Conservation (phyloP, 2,329 filamentous ascomycete genomes). For the Aureobasidium lini region DNA sequence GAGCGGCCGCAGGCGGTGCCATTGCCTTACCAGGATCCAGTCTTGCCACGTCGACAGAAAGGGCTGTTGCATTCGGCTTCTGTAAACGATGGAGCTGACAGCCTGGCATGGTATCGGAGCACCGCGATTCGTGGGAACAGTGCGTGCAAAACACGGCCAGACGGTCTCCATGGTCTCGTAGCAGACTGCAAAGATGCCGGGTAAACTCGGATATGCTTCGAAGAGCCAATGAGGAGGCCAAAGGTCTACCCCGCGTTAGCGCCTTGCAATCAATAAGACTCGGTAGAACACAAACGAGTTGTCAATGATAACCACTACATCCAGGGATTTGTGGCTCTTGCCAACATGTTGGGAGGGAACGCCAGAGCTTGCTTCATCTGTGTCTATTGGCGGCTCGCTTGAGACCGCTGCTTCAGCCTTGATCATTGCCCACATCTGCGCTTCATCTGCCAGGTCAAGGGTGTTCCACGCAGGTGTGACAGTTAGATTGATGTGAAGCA, state of each 20-base stretch:
- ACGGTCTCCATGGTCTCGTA: not conserved
- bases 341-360: not conserved
- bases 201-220: not conserved
- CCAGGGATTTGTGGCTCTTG: conserved; percentile 17
- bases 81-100: conserved; percentile 8
- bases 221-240: not conserved
- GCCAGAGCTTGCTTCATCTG: not conserved
- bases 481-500: not conserved
- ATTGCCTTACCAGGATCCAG: not conserved
- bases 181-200: conserved; percentile 6
- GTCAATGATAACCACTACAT: conserved; percentile 31
- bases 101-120: conserved; percentile 4
- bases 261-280: not conserved
- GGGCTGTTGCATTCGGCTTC: not conserved
- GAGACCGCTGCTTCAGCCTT: conserved; percentile 4
- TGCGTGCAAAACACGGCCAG: conserved; percentile 4
- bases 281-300: conserved; percentile 26
- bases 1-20: not conserved
- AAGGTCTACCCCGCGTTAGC: conserved; percentile 2
- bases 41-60: not conserved
- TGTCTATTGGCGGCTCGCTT: not conserved
- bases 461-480: not conserved
- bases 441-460: conserved; percentile 2
- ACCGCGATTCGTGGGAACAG: conserved; percentile 1
- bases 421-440: conserved; percentile 4